Evolutionary conservation across 768 basidiomycete species (phyloP), one percentile per base, ranked within the genome.

Genomic region (Peribolospora kevripleyi): DNA sequence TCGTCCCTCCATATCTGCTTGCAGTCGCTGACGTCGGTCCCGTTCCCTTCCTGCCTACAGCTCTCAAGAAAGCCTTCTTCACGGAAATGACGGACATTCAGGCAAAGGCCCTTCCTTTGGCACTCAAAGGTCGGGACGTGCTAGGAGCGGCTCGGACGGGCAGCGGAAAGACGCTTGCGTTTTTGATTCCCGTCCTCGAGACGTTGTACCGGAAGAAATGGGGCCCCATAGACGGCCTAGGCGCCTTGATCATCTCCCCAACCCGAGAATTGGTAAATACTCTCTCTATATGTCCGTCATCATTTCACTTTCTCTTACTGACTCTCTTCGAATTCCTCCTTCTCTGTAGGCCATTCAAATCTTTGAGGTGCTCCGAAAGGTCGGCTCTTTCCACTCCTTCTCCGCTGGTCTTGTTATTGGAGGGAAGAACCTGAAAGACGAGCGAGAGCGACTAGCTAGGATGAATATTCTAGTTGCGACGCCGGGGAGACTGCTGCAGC

Each of bases 401-500:
- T 91, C 86, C 5, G 91, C 91, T 0, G 91, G 90, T 0, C 70
- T 97, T 9, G 81, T 97, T 13, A 98, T 98, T 47, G 91, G 91
- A 5, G 91, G 91, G 48, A 98, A 95, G 72, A 86, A 80, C 61
- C 66, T 95, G 51, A 88, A 87, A 65, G 88, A 91, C 58, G 91
- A 98, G 66, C 73, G 77, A 43, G 88, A 90, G 25, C 74, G 91
- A 6, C 68, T 98, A 47, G 74, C 80, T 7, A 75, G 84, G 46
- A 97, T 97, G 88, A 98, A 98, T 62, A 93, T 98, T 56, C 75
- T 98, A n/a, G 84, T 98, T 11, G 91, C 91, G 2, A 97, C 91
- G 4, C 91, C 91, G 4, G 91, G 91, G 37, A 75, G 91, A 48
- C 71, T 98, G 47, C 70, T 98, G 48, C 93, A 98, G 62, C 93